Percentiles rank a stretch among this genome's conserved stretches.
These are phyloP conservation scores for Eimeria tenella DNA, from an alignment of 169 alveolate species.

Conservation along the genomic window DNA sequence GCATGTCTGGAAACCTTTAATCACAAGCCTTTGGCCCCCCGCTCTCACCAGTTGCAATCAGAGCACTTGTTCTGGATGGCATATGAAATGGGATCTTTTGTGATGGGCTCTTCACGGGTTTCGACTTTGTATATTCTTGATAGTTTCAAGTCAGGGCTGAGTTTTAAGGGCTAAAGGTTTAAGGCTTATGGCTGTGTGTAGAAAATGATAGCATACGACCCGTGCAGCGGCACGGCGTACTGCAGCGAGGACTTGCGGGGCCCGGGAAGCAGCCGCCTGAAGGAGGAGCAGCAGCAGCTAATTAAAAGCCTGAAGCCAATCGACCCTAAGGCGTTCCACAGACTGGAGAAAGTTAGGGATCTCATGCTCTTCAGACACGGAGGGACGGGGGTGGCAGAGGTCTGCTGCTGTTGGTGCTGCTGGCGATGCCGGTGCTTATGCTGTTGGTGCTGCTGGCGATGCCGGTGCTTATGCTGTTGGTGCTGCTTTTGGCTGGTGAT, in stretches of 20 bases:
- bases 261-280: constrained; percentile 66
- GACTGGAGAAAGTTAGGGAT: constrained; percentile 85
- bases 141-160: not conserved
- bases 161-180: not conserved
- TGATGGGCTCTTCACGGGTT: no score
- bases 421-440: constrained; percentile 2
- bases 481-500: not conserved
- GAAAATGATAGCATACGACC: constrained; percentile 80
- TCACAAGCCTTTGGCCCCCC: no score
- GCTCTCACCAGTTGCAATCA: no score
- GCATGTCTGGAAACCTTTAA: no score
- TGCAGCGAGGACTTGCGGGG: constrained; percentile 79
- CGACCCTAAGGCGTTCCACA: constrained; percentile 82
- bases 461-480: not conserved
- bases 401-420: constrained; percentile 28
- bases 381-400: constrained; percentile 84
- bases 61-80: no score
- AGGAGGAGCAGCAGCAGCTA: constrained; percentile 31
- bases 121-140: not conserved
- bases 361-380: constrained; percentile 87
- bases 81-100: no score
- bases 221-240: constrained; percentile 65
- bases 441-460: not conserved
- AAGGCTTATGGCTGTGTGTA: not conserved
- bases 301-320: constrained; percentile 79